A percentile compares a stretch with the other conserved stretches of the same genome.
Conservation (phyloP, 2,329 filamentous ascomycete species). For the Diatrype stigma region DNA sequence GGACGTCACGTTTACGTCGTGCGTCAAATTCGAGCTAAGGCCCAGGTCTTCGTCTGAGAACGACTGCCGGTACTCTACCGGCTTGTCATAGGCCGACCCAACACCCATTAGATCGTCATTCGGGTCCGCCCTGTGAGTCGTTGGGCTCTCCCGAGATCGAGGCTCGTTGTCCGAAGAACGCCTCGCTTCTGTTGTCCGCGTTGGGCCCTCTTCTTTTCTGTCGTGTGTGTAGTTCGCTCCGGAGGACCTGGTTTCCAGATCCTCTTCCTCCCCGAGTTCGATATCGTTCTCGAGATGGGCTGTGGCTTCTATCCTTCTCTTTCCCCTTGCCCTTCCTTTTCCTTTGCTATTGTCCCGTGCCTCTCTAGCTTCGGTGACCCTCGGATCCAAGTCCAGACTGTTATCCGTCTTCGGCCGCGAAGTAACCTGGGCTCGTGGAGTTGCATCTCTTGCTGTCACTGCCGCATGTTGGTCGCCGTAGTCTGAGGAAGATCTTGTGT, state of each 20-base stretch:
- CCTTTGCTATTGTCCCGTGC: not conserved
- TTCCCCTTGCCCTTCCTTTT: not conserved
- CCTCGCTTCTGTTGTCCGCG: conserved; percentile 19
- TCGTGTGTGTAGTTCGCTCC: conserved; percentile 13
- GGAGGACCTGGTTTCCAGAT: conserved; percentile 7
- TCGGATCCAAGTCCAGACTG: conserved; percentile 2
- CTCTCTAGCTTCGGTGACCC: conserved; percentile 1
- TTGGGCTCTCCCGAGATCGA: conserved; percentile 9
- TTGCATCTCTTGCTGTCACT: conserved; percentile 3
- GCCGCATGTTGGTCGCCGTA: conserved; percentile 4
- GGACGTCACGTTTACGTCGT: conserved; percentile 17
- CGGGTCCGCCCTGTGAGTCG: conserved; percentile 1
- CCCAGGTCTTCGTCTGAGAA: conserved; percentile 20
- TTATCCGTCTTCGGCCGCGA: conserved; percentile 1
- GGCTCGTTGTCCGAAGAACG: conserved; percentile 6
- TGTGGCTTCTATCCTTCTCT: not conserved
- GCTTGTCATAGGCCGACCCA: conserved; percentile 13
- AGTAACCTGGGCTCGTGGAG: conserved; percentile 1
- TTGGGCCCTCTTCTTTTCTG: conserved; percentile 13
- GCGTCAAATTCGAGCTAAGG: conserved; percentile 10
- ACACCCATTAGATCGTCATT: conserved; percentile 14
- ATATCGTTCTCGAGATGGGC: conserved; percentile 1
- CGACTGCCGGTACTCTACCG: conserved; percentile 13
- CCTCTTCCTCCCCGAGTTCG: conserved; percentile 3
- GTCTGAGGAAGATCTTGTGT: conserved; percentile 6